phyloP scores from a whole-genome alignment of 495 filamentous ascomycete genomes.

The Penicillium daleae region DNA sequence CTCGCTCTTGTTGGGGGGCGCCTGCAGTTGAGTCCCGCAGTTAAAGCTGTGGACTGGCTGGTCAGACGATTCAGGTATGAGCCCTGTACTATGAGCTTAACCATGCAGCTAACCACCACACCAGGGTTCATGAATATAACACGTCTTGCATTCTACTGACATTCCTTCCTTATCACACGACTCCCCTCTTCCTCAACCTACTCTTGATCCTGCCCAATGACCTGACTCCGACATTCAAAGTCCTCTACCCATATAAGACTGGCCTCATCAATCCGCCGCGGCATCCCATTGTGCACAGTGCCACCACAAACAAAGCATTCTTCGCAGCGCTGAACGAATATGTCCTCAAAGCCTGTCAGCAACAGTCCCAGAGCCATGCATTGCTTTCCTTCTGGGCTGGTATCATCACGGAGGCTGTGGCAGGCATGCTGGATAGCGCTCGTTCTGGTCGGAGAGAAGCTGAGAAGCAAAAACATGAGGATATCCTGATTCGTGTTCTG shows the following conservation, averaged over 20 bases:
- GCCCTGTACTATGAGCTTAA: not conserved
- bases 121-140: conserved; percentile 88
- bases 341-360: conserved; percentile 66
- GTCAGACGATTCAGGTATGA: conserved; percentile 84
- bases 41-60: conserved; percentile 94
- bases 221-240: conserved; percentile 74
- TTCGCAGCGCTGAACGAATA: conserved; percentile 74
- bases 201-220: conserved; percentile 78
- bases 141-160: conserved; percentile 77
- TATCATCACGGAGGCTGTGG: conserved; percentile 77
- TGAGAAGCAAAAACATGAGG: conserved; percentile 75
- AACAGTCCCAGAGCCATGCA: conserved; percentile 70
- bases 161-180: conserved; percentile 89
- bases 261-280: conserved; percentile 75
- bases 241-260: conserved; percentile 81
- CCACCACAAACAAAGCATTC: conserved; percentile 70
- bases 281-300: conserved; percentile 77
- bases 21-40: conserved; percentile 78
- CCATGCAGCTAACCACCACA: conserved; percentile 33
- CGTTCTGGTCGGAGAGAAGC: conserved; percentile 69
- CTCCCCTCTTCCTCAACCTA: conserved; percentile 77
- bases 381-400: conserved; percentile 88
- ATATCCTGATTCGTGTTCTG: conserved; percentile 72
- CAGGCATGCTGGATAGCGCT: conserved; percentile 74
- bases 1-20: conserved; percentile 75